Evolutionary conservation across 495 filamentous ascomycete species (phyloP), one percentile per base, ranked within the genome.

Genomic region (Penicillium subrubescens): DNA sequence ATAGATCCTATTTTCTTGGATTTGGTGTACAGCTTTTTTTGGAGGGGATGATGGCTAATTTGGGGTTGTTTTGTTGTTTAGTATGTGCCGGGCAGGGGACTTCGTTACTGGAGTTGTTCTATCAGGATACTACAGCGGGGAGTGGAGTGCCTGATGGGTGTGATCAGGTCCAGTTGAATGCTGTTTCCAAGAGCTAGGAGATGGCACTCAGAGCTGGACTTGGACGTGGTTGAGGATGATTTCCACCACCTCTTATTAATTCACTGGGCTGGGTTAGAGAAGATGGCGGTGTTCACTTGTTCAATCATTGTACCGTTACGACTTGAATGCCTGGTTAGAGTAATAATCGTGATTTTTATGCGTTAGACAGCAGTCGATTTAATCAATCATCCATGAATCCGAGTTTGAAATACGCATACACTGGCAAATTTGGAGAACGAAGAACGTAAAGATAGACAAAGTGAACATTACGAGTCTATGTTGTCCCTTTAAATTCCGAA

Each of bases 81-180:
- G 65, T 63, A 15, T 67, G 65, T 31, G n/a, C 34, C 12, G 63
- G 63, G 0, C 31, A 56, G 34, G 52, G 35, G 10, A 35, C 31
- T 7, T 33, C 35, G 23, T 51, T 57, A 21, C 44, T 54, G 58
- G 58, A 37, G 19, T 11, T 65, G 29, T 55, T 55, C 8, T 65
- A 61, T 44, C 39, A 56, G 15, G 54, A 65, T 23, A 43, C 29
- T 4, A 52, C 31, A n/a, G 57, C 15, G 17, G 58, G 41, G 33
- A 23, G 15, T 34, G 58, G 27, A 19, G 52, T 65, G 21, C 58
- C 51, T 15, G 34, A n/a, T 25, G 58, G 63, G 8, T 65, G 63
- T 61, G 58, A 61, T 21, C 17, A 37, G 19, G 58, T 65, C 8
- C 63, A 61, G 58, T 50, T 65, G 51, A 21, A 51, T 43, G 58